Percentiles rank a stretch among this genome's conserved stretches.
phyloP scores from a whole-genome alignment of 768 basidiomycete genomes.

The Sutorius australiensis region DNA sequence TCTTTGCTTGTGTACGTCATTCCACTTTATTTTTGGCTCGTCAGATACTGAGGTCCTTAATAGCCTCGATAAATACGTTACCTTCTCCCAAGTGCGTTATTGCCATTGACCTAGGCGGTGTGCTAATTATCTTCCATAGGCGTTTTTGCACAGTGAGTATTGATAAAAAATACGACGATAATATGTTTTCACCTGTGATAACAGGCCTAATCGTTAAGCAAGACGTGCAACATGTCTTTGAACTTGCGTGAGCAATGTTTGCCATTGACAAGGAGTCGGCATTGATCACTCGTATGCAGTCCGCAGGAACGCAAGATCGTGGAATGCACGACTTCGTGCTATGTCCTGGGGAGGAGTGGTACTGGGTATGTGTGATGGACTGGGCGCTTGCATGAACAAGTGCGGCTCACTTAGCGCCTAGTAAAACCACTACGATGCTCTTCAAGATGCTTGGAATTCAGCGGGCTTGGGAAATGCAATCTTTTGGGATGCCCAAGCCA shows the following conservation, averaged over 20 bases:
- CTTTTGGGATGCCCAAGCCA: constrained; percentile 39
- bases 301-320: constrained; percentile 54
- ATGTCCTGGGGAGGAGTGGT: constrained; percentile 67
- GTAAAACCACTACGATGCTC: constrained; percentile 75
- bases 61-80: constrained; percentile 32
- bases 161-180: background rate
- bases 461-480: constrained; percentile 42
- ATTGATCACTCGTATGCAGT: constrained; percentile 19
- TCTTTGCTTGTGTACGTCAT: constrained; percentile 52
- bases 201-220: constrained; percentile 24
- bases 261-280: constrained; percentile 10
- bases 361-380: constrained; percentile 58
- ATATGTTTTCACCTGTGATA: background rate
- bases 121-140: constrained; percentile 23
- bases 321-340: constrained; percentile 57
- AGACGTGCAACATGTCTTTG: constrained; percentile 27
- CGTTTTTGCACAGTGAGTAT: constrained; percentile 19
- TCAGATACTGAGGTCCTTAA: constrained; percentile 41
- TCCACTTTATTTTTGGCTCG: background rate
- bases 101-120: constrained; percentile 32
- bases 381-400: background rate
- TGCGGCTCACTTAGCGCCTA: constrained; percentile 19
- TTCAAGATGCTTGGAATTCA: constrained; percentile 74
- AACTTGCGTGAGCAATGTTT: constrained; percentile 19
- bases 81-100: constrained; percentile 26